A percentile compares a stretch with the other conserved stretches of the same genome.
Conservation (phyloP, 2,329 filamentous ascomycete species). For the Aulographum hederae region DNA sequence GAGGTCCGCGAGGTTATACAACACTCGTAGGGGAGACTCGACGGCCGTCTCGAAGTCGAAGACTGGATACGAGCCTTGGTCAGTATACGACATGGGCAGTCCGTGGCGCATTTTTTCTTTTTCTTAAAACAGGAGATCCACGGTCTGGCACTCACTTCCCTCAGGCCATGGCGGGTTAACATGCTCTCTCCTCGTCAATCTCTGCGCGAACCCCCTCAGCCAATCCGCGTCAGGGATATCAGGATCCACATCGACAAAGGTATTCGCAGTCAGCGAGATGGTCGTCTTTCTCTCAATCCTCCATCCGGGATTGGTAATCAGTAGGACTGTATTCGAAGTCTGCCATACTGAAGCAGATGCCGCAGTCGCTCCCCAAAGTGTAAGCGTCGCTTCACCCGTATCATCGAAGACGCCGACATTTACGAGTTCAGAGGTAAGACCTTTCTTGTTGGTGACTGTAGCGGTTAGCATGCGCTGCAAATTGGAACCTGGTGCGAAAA, state of each 20-base stretch:
- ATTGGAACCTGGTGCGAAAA: neutral
- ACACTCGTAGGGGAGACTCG: slow-evolving; percentile 13
- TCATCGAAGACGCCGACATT: slow-evolving; percentile 39
- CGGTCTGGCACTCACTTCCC: slow-evolving; percentile 12
- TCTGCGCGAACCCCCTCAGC: slow-evolving; percentile 30
- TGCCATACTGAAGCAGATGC: slow-evolving; percentile 25
- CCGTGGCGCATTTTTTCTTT: too few relatives aligned
- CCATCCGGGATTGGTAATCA: slow-evolving; percentile 29
- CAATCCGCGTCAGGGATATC: slow-evolving; percentile 33
- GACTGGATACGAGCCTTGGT: slow-evolving; percentile 2
- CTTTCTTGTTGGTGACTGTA: slow-evolving; percentile 29
- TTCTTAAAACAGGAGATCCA: too few relatives aligned
- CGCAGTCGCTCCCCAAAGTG: slow-evolving; percentile 34
- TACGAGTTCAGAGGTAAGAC: slow-evolving; percentile 24
- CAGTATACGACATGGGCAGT: too few relatives aligned
- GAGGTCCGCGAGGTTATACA: slow-evolving; percentile 26
- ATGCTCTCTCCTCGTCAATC: slow-evolving; percentile 29
- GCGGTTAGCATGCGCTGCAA: neutral
- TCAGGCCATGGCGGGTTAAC: slow-evolving; percentile 30
- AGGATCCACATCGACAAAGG: slow-evolving; percentile 37
- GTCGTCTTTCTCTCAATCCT: slow-evolving; percentile 17
- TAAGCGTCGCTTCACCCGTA: slow-evolving; percentile 33
- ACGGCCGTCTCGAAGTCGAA: slow-evolving; percentile 11
- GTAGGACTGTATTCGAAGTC: slow-evolving; percentile 29
- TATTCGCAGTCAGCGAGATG: slow-evolving; percentile 22